A percentile compares a stretch with the other conserved stretches of the same genome.
Evolutionary conservation across 2,329 filamentous ascomycete genomes (phyloP).

Genomic region (Colletotrichum navitas): DNA sequence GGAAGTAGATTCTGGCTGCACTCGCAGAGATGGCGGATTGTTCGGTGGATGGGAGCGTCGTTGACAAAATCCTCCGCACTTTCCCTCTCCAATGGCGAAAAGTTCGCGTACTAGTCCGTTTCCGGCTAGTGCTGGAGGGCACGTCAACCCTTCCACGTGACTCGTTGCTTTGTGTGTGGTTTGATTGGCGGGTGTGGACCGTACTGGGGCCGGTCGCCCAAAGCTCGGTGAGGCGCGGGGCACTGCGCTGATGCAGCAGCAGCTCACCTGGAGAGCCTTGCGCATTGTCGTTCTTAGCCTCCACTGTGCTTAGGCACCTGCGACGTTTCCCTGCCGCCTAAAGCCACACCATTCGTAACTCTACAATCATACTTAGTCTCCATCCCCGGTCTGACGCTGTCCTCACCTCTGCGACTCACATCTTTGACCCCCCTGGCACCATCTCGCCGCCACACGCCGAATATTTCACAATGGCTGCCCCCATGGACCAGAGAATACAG

Average conservation of each 20-base stretch:
- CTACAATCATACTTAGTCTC: not conserved
- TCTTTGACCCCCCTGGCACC: not conserved
- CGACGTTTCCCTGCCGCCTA: constrained; percentile 22
- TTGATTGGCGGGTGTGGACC: constrained; percentile 9
- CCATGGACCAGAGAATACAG: constrained; percentile 72
- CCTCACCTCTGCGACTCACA: not conserved
- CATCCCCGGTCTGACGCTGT: not conserved
- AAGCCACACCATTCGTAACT: not conserved
- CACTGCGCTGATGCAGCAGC: not conserved
- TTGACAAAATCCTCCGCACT: constrained; percentile 22
- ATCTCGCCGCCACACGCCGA: not conserved
- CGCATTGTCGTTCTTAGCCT: constrained; percentile 11
- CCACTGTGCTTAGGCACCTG: constrained; percentile 22
- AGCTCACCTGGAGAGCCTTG: constrained; percentile 1
- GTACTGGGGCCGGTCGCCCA: not conserved
- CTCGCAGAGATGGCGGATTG: constrained; percentile 62
- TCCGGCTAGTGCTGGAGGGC: constrained; percentile 55
- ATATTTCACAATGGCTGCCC: constrained; percentile 66
- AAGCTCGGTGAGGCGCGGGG: constrained; percentile 30
- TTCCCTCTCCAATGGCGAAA: constrained; percentile 23
- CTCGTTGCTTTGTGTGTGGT: not conserved
- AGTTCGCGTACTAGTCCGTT: constrained; percentile 45
- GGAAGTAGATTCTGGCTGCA: constrained; percentile 59
- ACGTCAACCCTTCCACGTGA: constrained; percentile 56
- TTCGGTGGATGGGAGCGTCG: constrained; percentile 48